Evolutionary conservation across 495 filamentous ascomycete genomes (phyloP), one percentile per base, ranked within the genome.

Genomic region (Pyrenopolyporus hunteri): DNA sequence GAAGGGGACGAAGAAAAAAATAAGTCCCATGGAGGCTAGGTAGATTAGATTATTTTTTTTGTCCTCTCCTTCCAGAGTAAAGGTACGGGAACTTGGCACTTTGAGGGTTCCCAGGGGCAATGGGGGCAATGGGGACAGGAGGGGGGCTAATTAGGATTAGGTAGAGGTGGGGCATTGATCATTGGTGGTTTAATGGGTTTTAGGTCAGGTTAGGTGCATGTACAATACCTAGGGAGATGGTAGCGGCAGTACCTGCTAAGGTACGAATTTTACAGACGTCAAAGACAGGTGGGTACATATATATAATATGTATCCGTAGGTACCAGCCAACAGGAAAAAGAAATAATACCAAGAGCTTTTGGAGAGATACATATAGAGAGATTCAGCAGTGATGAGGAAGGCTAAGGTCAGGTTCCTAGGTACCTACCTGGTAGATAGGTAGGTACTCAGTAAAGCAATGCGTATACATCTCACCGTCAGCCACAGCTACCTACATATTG

Each of bases 21-120:
- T 35, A 42, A 22, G 17, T 22, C 37, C 37, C n/a, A n/a, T n/a
- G n/a, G n/a, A n/a, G 33, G 49, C 58, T 29, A 64, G 23, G 52
- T 57, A 51, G 59, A 63, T 31, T 36, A n/a, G n/a, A n/a, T n/a
- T 29, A 29, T 29, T 29, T 29, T 29, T 29, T 29, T 29, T 61
- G n/a, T n/a, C n/a, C n/a, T 57, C 55, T 57, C 47, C 23, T 55
- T 29, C 35, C 9, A 50, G 32, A 58, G 28, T 28, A 31, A 23
- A 54, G 47, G 52, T 45, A 60, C 57, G 57, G 57, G 57, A 66
- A 61, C 63, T 66, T 66, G 63, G 63, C 63, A 53, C 51, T 61
- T 11, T 33, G 26, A 35, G 40, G 3, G 25, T 44, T 59, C 48
- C 53, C 33, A 58, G 52, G 46, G 52, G 13, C 23, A 22, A 35